These are phyloP conservation scores for Psidium guajava DNA, from an alignment of 345 rosid species.

Conservation along the genomic window DNA sequence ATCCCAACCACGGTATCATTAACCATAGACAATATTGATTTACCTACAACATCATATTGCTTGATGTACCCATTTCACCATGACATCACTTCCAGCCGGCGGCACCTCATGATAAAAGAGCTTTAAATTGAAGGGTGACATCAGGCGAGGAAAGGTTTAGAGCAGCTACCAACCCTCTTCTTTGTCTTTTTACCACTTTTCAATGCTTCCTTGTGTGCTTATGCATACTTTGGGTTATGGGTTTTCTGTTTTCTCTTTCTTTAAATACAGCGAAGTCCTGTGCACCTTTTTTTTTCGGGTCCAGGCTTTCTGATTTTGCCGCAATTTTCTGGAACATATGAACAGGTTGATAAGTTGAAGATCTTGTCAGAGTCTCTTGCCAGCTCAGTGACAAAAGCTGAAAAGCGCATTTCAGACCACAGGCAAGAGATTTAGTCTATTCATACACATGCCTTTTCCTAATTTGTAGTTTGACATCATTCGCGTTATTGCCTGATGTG, in stretches of 20 bases:
- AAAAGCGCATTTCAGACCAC: constrained; percentile 77
- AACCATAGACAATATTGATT: not conserved
- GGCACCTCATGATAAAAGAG: not conserved
- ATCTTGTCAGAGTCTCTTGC: constrained; percentile 84
- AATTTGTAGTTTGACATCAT: not conserved
- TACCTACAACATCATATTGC: not conserved
- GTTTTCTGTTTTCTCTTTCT: not conserved
- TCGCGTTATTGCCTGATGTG: not conserved
- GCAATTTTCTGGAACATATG: not conserved
- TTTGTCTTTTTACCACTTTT: not conserved
- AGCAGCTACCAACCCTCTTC: not conserved
- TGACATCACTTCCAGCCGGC: not conserved
- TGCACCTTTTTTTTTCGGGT: not conserved
- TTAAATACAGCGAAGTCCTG: not conserved
- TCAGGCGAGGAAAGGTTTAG: not conserved
- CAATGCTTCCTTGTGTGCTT: not conserved
- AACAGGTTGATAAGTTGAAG: constrained; percentile 85
- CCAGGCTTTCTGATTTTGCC: constrained; percentile 1
- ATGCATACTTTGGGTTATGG: not conserved
- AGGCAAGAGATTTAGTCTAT: constrained; percentile 25
- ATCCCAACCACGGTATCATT: not conserved
- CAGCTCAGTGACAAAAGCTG: constrained; percentile 68
- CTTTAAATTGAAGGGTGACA: not conserved
- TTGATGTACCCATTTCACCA: not conserved
- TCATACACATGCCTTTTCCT: not conserved